Conservation (phyloP, 768 basidiomycete genomes). For the Trametes maxima region DNA sequence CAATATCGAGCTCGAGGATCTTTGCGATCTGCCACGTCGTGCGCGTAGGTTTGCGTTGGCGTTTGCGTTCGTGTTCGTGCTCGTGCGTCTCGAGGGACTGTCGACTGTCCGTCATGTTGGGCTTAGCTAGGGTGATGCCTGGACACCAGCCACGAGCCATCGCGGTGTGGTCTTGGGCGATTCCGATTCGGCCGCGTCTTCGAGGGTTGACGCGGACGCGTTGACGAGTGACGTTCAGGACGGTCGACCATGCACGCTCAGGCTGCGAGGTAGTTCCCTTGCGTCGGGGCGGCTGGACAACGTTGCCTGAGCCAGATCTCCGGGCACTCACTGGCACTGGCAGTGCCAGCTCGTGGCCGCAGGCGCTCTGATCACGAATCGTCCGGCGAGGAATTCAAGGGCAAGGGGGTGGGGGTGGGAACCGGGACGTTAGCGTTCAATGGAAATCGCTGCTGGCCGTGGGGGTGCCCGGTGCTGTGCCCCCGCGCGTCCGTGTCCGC, state of each 20-base stretch:
- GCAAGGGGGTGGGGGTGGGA: background rate
- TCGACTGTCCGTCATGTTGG: background rate
- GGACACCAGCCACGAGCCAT: too few relatives aligned
- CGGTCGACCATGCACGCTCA: too few relatives aligned
- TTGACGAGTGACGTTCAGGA: too few relatives aligned
- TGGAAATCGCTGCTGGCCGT: constrained; percentile 1
- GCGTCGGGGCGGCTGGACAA: background rate
- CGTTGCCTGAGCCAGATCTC: background rate
- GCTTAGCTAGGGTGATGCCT: background rate
- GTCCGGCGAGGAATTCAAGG: background rate
- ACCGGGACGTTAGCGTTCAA: background rate
- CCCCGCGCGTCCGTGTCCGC: background rate
- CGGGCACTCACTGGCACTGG: background rate
- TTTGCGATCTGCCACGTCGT: constrained; percentile 3
- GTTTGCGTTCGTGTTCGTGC: background rate
- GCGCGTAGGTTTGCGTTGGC: background rate
- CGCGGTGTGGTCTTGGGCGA: too few relatives aligned
- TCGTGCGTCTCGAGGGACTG: background rate
- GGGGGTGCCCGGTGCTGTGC: background rate
- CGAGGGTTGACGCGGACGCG: background rate
- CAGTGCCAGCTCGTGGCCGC: too few relatives aligned
- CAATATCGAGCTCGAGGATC: background rate
- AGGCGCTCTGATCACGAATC: too few relatives aligned
- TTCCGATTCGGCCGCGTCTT: too few relatives aligned
- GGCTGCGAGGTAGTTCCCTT: background rate